Evolutionary conservation across 2,329 filamentous ascomycete species (phyloP), one percentile per base, ranked within the genome.

Genomic region (Colletotrichum orchidophilum): DNA sequence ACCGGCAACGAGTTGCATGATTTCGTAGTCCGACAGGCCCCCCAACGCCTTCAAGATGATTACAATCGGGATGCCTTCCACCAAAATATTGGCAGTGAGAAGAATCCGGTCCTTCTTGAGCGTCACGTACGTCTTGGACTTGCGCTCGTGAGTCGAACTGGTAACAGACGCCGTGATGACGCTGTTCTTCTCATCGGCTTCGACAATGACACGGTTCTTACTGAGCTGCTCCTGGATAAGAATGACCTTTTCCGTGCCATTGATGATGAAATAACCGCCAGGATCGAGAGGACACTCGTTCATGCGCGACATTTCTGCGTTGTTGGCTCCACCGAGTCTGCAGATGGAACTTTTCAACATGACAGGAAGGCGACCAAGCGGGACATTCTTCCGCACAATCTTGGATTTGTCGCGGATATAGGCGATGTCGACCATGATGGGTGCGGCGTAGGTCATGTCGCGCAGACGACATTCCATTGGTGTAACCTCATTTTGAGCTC

Each of bases 151-250:
- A 1, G 97, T 98, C 33, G 96, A 98, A 90, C 95, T 97, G 8
- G 95, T 99, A 33, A 98, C 96, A 1, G 96, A 98, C 46, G 97
- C 96, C 75, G 96, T 94, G 67, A 98, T 96, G 74, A 97, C 91
- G 71, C 93, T 93, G 82, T 98, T 98, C 84, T 97, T 97, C 63
- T 92, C 88, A 77, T 96, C 94, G 66, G 94, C 92, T 82, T 99
- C 97, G 18, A 99, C 96, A 80, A 99, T 98, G 77, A 99, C 94
- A 85, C 96, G 91, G 82, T 99, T 99, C 88, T 99, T 99, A 88
- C 96, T 99, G 79, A 99, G 86, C 83, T 99, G 96, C 80, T 99
- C 97, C 81, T 99, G 96, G 15, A 99, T 97, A 53, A 99, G 85
- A 78, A 99, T 99, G 76, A 99, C 96, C 85, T 99, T 99, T 81